Evolutionary conservation across 345 rosid species (phyloP), one percentile per base, ranked within the genome.

Genomic region (Murraya koenigii): DNA sequence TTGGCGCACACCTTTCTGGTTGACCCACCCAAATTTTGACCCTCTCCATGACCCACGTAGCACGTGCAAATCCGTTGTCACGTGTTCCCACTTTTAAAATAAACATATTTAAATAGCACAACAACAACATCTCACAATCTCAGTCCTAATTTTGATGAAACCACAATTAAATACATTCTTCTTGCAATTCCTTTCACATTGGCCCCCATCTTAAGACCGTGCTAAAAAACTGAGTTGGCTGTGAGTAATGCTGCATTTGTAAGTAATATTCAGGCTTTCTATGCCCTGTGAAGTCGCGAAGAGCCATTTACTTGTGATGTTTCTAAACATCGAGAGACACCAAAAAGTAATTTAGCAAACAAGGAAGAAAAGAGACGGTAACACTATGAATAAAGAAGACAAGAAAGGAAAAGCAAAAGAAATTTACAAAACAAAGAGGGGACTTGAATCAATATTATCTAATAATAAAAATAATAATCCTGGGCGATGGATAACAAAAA

Each of bases 1-100:
- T n/a, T 8, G 8, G 49, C 13, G 59, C 59, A 26, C 30, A 22
- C 5, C 55, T 25, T 36, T 41, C 20, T 6, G 1, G 69, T 74
- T 75, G 78, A 75, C 71, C 78, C 63, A 32, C 63, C 52, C n/a
- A 3, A 65, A 10, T 1, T 44, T 75, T 60, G 62, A 64, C 62
- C 47, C 71, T 22, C 7, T 32, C 6, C 23, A 5, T 7, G 38
- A 25, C 74, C 74, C 62, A 17, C 39, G 8, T 66, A 6, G 49
- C 65, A 75, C 64, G 72, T 66, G 78, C 26, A 11, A 14, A 2
- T 14, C 20, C 30, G 20, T 2, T 23, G 7, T 64, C 78, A 75
- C 78, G 78, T 64, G 61, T 23, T 32, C 77, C 55, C 59, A 47
- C 58, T 5, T 13, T 41, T 20, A 6, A 26, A 80, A 71, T 36